phyloP scores from a whole-genome alignment of 169 alveolate species.

The Babesia gibsoni region DNA sequence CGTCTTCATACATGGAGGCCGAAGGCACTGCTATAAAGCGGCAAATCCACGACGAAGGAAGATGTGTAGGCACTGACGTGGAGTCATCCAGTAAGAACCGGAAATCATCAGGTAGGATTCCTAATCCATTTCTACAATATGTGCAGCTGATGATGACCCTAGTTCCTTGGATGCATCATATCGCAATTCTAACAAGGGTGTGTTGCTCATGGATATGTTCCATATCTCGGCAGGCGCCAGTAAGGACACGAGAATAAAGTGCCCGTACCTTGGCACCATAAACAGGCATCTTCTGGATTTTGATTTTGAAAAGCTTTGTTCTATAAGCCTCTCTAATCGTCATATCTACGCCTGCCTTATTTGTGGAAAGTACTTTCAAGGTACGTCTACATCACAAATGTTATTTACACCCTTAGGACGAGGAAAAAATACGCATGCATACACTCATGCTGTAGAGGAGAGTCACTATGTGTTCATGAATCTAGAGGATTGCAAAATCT shows the following conservation, averaged over 20 bases:
- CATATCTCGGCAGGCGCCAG: neutral
- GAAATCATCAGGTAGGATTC: neutral
- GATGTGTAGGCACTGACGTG: neutral
- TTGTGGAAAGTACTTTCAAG: conserved; percentile 96
- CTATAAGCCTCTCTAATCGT: conserved; percentile 90
- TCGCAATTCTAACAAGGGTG: neutral
- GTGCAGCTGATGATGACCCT: neutral
- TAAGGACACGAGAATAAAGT: conserved; percentile 51
- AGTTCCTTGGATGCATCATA: neutral
- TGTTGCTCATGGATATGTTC: neutral
- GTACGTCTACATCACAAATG: conserved; percentile 46
- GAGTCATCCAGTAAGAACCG: neutral
- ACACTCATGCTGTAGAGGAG: conserved; percentile 93
- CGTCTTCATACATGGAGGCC: neutral
- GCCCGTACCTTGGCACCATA: conserved; percentile 95
- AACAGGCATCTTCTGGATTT: conserved; percentile 95
- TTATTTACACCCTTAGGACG: conserved; percentile 66
- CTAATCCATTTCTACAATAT: neutral
- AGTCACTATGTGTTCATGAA: conserved; percentile 94
- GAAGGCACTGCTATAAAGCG: neutral
- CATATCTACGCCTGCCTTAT: conserved; percentile 97
- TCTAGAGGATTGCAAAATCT: conserved; percentile 85
- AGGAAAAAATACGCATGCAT: conserved; percentile 93
- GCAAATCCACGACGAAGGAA: neutral
- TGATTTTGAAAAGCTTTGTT: conserved; percentile 97